Evolutionary conservation across 345 rosid genomes (phyloP), one percentile per base, ranked within the genome.

Genomic region (Punica granatum): DNA sequence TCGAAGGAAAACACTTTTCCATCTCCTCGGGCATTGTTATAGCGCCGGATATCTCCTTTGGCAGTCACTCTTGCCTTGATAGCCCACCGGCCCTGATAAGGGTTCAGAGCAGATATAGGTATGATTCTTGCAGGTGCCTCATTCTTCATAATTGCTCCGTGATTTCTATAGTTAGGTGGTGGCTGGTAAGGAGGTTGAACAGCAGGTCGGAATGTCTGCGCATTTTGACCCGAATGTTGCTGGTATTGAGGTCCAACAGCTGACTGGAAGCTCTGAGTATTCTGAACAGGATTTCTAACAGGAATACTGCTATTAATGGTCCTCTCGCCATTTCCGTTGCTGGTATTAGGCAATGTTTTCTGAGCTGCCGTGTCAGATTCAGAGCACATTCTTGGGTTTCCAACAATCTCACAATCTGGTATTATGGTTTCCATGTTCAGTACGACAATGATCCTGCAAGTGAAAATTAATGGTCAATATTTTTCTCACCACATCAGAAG

Each of bases 51-150:
- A 73, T 89, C 98, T 68, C 94, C 96, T 78, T 89, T 89, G 7
- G 94, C 94, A 70, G 96, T 92, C 65, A 92, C 90, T 76, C 94
- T 83, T 73, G 94, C 98, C 82, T 86, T 92, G 72, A 92, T 86
- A 72, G 96, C 96, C 98, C 96, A 88, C 69, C 92, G 78, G 26
- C 94, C 98, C 73, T 87, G 98, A 77, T 92, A 92, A 60, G 96
- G 96, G 81, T 87, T 92, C 72, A 87, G 72, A 67, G 98, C 92
- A 79, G 88, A 70, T 65, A 92, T 89, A 59, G 92, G 96, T 59
- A 89, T 82, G 67, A 89, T 80, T 25, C 90, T 75, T 56, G 96
- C 88, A 43, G 94, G 89, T 70, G 98, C 96, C 76, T 89, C 98
- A 54, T 89, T 92, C 81, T 85, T 92, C 90, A 92, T 63, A 69